Conservation (phyloP, 768 basidiomycete species). For the Filobasidium floriforme region DNA sequence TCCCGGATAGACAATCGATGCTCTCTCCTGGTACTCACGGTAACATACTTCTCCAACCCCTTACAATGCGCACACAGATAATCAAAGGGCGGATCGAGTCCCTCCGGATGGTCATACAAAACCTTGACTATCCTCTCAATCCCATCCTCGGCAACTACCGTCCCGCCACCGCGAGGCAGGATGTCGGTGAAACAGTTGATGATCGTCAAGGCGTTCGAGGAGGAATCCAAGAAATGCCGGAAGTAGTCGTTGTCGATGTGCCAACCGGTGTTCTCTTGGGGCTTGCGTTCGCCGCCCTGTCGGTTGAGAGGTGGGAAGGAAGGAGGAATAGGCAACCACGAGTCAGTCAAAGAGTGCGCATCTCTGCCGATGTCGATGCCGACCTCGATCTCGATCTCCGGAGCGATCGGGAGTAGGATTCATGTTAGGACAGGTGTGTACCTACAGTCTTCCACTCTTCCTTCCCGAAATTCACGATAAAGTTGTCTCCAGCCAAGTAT, state of each 20-base stretch:
- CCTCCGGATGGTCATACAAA: constrained; percentile 30
- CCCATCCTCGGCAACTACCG: constrained; percentile 28
- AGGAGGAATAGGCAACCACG: too few species aligned
- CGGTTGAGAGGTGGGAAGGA: too few species aligned
- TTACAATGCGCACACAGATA: constrained; percentile 23
- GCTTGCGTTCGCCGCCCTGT: background rate
- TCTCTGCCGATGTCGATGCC: too few species aligned
- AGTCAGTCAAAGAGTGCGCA: too few species aligned
- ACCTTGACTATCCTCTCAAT: constrained; percentile 24
- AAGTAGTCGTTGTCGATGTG: constrained; percentile 34
- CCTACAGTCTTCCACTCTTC: constrained; percentile 20
- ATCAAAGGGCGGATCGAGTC: constrained; percentile 27
- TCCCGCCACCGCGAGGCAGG: constrained; percentile 26
- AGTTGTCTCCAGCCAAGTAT: constrained; percentile 24
- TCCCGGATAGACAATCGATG: background rate
- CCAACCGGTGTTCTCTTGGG: constrained; percentile 24
- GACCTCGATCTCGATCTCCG: too few species aligned
- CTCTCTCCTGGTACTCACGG: background rate
- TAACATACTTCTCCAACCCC: constrained; percentile 4
- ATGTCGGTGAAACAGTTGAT: constrained; percentile 34
- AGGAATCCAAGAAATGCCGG: constrained; percentile 32
- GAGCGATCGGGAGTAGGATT: too few species aligned
- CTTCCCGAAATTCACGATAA: constrained; percentile 30
- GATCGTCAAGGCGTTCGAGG: constrained; percentile 29
- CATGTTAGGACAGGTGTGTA: too few species aligned